Percentiles rank a stretch among this genome's conserved stretches.
Conservation (phyloP, 139 green algal species). For the Choricystis sp. region DNA sequence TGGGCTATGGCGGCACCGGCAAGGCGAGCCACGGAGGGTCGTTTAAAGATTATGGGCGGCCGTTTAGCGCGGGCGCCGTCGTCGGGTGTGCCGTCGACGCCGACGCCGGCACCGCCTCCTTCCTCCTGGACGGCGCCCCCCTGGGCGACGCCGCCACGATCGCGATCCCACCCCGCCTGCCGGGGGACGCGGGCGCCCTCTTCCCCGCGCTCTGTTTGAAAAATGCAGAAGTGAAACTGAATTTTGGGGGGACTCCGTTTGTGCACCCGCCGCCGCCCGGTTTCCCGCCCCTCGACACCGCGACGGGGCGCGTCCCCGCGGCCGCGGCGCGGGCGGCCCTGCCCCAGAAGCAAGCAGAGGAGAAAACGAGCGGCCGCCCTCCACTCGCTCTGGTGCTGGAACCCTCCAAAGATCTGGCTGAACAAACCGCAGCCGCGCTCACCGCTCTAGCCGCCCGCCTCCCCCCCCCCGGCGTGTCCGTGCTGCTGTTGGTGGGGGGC, state of each 20-base stretch:
- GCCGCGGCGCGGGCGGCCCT: too few relatives aligned
- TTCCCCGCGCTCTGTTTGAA: constrained; percentile 62
- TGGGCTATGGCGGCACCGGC: constrained; percentile 56
- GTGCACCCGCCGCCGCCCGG: constrained; percentile 16
- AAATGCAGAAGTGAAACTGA: constrained; percentile 54
- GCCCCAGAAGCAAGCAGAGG: too few relatives aligned
- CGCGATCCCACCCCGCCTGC: background rate
- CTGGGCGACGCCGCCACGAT: constrained; percentile 24
- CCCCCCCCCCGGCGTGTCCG: constrained; percentile 17
- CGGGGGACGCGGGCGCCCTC: constrained; percentile 14
- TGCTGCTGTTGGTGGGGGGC: constrained; percentile 48
- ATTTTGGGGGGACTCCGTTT: constrained; percentile 32
- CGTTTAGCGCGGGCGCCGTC: constrained; percentile 35
- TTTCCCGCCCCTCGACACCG: constrained; percentile 18
- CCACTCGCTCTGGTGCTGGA: constrained; percentile 64
- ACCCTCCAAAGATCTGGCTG: constrained; percentile 55
- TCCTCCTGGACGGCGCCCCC: constrained; percentile 38
- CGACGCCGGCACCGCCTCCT: constrained; percentile 21
- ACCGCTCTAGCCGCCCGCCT: constrained; percentile 33
- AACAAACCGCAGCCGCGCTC: constrained; percentile 58
- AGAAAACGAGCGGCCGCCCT: too few relatives aligned
- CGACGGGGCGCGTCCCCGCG: too few relatives aligned
- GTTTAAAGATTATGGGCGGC: constrained; percentile 57
- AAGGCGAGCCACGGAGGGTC: constrained; percentile 42
- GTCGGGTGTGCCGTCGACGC: constrained; percentile 48